These are phyloP conservation scores for Aspergillus ostianus DNA, from an alignment of 495 filamentous ascomycete genomes.

Conservation along the genomic window DNA sequence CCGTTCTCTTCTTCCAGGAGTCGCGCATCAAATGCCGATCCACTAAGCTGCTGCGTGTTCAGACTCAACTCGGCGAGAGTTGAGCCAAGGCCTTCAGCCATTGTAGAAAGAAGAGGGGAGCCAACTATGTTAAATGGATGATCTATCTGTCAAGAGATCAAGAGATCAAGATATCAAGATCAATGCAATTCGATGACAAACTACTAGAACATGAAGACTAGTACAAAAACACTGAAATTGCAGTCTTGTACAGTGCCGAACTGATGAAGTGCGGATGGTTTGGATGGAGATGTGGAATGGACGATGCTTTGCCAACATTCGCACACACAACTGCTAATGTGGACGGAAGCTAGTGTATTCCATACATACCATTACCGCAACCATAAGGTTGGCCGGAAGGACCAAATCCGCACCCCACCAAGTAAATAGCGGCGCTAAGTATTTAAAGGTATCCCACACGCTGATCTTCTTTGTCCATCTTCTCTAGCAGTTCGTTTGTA, in stretches of 20 bases:
- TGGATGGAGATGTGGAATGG: background rate
- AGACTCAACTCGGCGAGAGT: slow-evolving; percentile 32
- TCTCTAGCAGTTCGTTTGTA: too few relatives aligned
- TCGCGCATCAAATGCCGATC: slow-evolving; percentile 30
- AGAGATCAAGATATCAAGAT: background rate
- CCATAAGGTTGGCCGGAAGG: too few relatives aligned
- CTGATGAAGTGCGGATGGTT: too few relatives aligned
- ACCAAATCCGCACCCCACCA: too few relatives aligned
- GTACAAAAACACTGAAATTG: background rate
- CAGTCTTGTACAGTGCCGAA: background rate
- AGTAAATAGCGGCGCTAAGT: too few relatives aligned
- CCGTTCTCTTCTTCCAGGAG: slow-evolving; percentile 37
- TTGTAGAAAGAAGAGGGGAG: background rate
- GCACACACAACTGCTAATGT: too few relatives aligned
- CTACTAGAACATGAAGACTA: background rate
- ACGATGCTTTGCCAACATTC: background rate
- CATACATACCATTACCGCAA: too few relatives aligned
- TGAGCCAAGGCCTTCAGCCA: slow-evolving; percentile 30
- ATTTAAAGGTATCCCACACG: too few relatives aligned
- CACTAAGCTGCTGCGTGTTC: slow-evolving; percentile 23
- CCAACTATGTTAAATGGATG: background rate
- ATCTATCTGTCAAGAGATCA: background rate
- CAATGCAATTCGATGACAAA: background rate
- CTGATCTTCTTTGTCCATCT: too few relatives aligned
- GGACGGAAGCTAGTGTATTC: too few relatives aligned